phyloP scores from a whole-genome alignment of 345 rosid genomes.

The Hirschfeldia incana region DNA sequence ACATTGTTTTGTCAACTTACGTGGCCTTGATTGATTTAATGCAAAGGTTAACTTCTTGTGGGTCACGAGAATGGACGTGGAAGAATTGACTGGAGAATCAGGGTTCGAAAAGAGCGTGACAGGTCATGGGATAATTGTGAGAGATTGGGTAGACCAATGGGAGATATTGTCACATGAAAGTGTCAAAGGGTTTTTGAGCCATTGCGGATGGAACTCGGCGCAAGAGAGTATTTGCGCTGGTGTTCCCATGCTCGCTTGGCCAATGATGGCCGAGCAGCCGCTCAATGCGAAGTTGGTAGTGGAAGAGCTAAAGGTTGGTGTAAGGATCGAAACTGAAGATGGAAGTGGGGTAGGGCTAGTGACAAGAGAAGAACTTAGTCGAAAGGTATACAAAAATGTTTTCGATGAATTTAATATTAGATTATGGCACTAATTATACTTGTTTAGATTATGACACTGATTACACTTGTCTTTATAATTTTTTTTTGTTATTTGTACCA shows the following conservation, averaged over 20 bases:
- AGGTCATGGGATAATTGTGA: constrained; percentile 56
- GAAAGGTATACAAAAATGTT: constrained; percentile 23
- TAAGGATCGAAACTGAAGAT: constrained; percentile 55
- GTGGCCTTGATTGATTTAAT: not conserved
- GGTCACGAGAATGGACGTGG: constrained; percentile 51
- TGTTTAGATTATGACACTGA: too few relatives aligned
- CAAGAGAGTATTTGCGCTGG: constrained; percentile 72
- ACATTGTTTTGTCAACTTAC: not conserved
- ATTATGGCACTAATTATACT: not conserved
- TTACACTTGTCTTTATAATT: too few relatives aligned
- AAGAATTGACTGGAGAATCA: constrained; percentile 37
- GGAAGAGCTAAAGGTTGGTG: constrained; percentile 62
- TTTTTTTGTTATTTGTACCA: not conserved
- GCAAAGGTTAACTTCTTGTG: constrained; percentile 54
- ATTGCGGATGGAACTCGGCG: constrained; percentile 89
- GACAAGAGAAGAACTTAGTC: constrained; percentile 45
- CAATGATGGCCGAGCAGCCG: constrained; percentile 76
- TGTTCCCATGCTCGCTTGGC: constrained; percentile 78
- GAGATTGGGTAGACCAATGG: constrained; percentile 73
- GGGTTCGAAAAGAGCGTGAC: constrained; percentile 51
- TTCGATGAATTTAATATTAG: not conserved
- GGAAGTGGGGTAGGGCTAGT: constrained; percentile 53
- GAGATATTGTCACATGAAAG: constrained; percentile 59
- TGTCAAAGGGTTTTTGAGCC: constrained; percentile 67
- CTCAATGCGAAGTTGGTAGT: constrained; percentile 60